Evolutionary conservation across 257 asterid species (phyloP), one percentile per base, ranked within the genome.

Genomic region (Penstemon davidsonii): DNA sequence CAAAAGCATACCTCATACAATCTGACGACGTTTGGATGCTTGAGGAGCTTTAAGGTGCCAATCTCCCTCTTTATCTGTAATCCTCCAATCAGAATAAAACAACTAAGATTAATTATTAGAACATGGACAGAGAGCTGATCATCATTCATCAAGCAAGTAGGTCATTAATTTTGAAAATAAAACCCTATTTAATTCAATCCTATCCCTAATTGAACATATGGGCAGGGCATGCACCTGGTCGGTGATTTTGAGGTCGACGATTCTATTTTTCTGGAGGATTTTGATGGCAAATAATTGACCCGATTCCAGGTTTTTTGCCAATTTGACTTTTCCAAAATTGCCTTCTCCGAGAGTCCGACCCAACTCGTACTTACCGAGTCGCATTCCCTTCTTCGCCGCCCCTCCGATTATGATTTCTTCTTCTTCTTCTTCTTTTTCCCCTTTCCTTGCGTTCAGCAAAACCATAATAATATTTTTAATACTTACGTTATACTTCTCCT

Each of bases 61-160:
- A 94, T 94, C 79, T 94, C 99, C 84, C 99, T 83, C 83, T 86
- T 87, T 25, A 94, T 94, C 99, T 93, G 95, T 84, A 76, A 46
- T 5, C 44, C 46, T 25, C 74, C 59, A 60, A 60, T 46, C 5
- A 43, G n/a, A 57, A 46, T 5, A 25, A 25, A 25, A 25, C 33
- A 25, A 1, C 33, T 25, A 25, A 25, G 33, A 25, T 25, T 11
- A 3, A 13, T 11, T 2, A 57, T 8, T 6, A 42, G 43, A n/a
- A 55, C 13, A 25, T 25, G 13, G n/a, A 8, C 49, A 13, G 41
- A 11, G 18, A 15, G 18, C 18, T 15, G 18, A 15, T 15, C 18
- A 15, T 15, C 18, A 15, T 15, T 15, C 18, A 15, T 15, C 18
- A 15, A 15, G 33, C 8, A 55, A 33, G 4, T 5, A 52, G 3